phyloP scores from a whole-genome alignment of 2,329 filamentous ascomycete species.

The Fragosphaeria purpurea region DNA sequence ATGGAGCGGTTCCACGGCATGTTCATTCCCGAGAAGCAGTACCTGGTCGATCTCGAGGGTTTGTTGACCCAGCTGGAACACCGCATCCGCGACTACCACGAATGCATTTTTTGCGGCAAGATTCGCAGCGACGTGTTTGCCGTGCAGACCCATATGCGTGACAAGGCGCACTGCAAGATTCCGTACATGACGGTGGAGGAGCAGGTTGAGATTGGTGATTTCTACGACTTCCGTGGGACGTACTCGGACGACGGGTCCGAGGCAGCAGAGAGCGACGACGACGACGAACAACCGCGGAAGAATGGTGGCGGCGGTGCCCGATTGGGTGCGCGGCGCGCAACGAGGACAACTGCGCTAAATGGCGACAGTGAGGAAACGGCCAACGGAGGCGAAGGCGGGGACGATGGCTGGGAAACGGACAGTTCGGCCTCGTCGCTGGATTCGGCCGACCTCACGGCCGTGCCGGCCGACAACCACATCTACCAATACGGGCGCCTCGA shows the following conservation, averaged over 20 bases:
- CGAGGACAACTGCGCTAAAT: slow-evolving; percentile 34
- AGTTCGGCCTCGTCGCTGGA: slow-evolving; percentile 81
- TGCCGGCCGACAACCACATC: slow-evolving; percentile 63
- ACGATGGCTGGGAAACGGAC: slow-evolving; percentile 93
- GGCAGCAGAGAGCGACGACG: slow-evolving; percentile 53
- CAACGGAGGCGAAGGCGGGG: slow-evolving; percentile 44
- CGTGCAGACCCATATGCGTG: slow-evolving; percentile 92
- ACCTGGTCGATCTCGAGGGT: slow-evolving; percentile 72
- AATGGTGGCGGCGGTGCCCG: slow-evolving; percentile 54
- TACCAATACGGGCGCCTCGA: slow-evolving; percentile 63
- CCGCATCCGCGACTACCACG: slow-evolving; percentile 68
- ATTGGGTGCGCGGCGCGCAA: slow-evolving; percentile 50
- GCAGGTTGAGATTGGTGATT: slow-evolving; percentile 88
- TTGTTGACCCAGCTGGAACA: slow-evolving; percentile 67
- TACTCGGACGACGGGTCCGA: slow-evolving; percentile 66
- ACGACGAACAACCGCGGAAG: slow-evolving; percentile 30
- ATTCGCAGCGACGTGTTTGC: slow-evolving; percentile 67
- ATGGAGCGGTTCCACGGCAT: slow-evolving; percentile 92
- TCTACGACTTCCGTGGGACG: slow-evolving; percentile 92
- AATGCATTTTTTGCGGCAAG: slow-evolving; percentile 85
- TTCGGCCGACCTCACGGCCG: slow-evolving; percentile 70
- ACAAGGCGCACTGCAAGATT: slow-evolving; percentile 95
- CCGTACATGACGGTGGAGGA: slow-evolving; percentile 82
- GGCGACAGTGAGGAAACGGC: slow-evolving; percentile 28
- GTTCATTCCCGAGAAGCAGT: slow-evolving; percentile 87